Evolutionary conservation across 73 alveolate genomes (phyloP), one percentile per base, ranked within the genome.

Genomic region (Halteria grandinella): DNA sequence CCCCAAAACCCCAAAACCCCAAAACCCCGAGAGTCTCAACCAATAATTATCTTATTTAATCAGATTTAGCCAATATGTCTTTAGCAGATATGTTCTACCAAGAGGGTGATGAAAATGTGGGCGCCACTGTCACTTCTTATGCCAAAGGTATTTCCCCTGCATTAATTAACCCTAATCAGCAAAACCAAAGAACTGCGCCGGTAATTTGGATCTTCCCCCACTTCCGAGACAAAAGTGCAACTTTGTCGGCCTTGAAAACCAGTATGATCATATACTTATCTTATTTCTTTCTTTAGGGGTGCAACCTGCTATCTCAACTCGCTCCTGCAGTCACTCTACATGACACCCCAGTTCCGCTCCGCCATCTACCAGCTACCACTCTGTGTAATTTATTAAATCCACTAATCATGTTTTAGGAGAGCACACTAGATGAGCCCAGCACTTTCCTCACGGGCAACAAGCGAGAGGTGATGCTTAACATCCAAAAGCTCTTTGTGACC

Each of bases 261-360:
- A 96, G 93, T 86, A 79, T 54, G 83, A 23, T 31, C 17, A 25
- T 24, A 36, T 86, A 83, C 47, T 11, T 11, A 7, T 5, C 18
- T 20, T 14, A 6, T 5, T 12, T 10, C 1, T 43, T 11, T 43
- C 31, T 21, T 23, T 47, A 86, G 94, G 66, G 98, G 98, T 40
- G 96, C 95, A 28, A 94, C 98, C 14, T 94, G 98, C 71, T 94
- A 94, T 70, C 85, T 94, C 85, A 94, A 94, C 80, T 91, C 97
- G 12, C 89, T 94, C 37, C 78, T 94, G 70, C 93, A 94, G 83
- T 63, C 97, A 20, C 73, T 91, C 79, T 94, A 79, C 49, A 77
- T 92, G 89, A 88, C 97, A 32, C 98, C 97, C 2, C 82, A 94
- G 76, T 89, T 94, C 69, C 81, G 98, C 31, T 54, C 52, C 20